These are phyloP conservation scores for Secale cereale DNA, from an alignment of 176 grass and related monocot species.

Conservation along the genomic window DNA sequence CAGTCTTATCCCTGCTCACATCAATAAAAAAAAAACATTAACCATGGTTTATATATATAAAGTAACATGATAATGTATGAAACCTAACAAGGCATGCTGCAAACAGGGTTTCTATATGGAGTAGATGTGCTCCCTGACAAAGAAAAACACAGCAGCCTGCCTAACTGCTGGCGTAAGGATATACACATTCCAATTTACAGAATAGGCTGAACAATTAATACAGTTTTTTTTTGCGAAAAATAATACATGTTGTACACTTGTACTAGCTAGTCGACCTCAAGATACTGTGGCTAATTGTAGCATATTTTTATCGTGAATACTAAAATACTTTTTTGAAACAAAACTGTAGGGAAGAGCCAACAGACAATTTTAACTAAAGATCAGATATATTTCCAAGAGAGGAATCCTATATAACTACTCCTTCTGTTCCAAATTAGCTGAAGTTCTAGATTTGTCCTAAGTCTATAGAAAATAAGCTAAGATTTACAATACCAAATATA, in stretches of 20 bases:
- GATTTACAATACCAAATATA: too few relatives aligned
- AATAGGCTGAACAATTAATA: neutral
- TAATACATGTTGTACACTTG: too few relatives aligned
- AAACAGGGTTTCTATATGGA: neutral
- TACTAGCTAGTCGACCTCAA: neutral
- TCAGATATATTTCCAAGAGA: too few relatives aligned
- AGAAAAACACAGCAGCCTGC: neutral
- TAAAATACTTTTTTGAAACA: too few relatives aligned
- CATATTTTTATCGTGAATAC: too few relatives aligned
- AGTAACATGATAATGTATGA: neutral
- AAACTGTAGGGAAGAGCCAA: too few relatives aligned
- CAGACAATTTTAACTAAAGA: too few relatives aligned
- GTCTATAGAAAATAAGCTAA: too few relatives aligned
- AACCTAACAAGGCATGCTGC: neutral
- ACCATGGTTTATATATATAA: neutral
- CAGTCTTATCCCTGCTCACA: neutral
- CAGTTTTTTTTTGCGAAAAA: too few relatives aligned
- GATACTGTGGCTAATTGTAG: neutral
- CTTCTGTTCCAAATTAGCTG: too few relatives aligned
- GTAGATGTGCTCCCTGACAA: neutral
- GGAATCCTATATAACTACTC: too few relatives aligned
- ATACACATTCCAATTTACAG: neutral
- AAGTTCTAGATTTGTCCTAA: too few relatives aligned
- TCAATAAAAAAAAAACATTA: neutral
- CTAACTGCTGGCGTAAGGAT: neutral